Conservation (phyloP, 768 basidiomycete species). For the Termitomyces sp. region DNA sequence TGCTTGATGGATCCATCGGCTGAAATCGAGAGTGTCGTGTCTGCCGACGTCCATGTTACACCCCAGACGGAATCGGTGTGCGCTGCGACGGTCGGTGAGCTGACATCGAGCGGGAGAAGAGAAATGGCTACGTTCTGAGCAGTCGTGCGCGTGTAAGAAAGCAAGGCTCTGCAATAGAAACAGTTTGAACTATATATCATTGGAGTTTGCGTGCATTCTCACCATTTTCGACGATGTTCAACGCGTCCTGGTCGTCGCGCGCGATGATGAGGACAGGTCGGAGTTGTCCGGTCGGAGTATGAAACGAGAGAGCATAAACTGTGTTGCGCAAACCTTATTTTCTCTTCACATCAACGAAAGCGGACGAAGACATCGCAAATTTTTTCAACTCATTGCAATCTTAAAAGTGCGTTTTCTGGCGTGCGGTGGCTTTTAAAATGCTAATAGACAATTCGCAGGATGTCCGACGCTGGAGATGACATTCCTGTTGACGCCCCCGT, state of each 20-base stretch:
- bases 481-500: conserved; percentile 72
- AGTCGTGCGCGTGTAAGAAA: conserved; percentile 70
- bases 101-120: conserved; percentile 21
- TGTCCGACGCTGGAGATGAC: conserved; percentile 99
- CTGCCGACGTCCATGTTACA: conserved; percentile 64
- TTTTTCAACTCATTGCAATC: conserved; percentile 28
- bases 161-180: conserved; percentile 54
- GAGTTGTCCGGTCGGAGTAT: conserved; percentile 52
- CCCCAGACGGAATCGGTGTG: conserved; percentile 83
- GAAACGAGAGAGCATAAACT: conserved; percentile 34
- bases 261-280: conserved; percentile 27
- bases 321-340: conserved; percentile 45
- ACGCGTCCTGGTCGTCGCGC: conserved; percentile 26
- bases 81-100: conserved; percentile 46
- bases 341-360: conserved; percentile 87
- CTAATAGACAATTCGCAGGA: conserved; percentile 38
- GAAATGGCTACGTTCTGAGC: conserved; percentile 63
- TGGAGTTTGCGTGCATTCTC: conserved; percentile 8
- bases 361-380: conserved; percentile 83
- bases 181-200: background rate
- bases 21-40: conserved; percentile 65
- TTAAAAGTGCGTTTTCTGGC: conserved; percentile 35
- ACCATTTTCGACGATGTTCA: conserved; percentile 28
- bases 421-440: background rate
- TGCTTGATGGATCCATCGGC: conserved; percentile 77